These are phyloP conservation scores for Penicillium psychrofluorescens DNA, from an alignment of 495 filamentous ascomycete species.

Conservation along the genomic window DNA sequence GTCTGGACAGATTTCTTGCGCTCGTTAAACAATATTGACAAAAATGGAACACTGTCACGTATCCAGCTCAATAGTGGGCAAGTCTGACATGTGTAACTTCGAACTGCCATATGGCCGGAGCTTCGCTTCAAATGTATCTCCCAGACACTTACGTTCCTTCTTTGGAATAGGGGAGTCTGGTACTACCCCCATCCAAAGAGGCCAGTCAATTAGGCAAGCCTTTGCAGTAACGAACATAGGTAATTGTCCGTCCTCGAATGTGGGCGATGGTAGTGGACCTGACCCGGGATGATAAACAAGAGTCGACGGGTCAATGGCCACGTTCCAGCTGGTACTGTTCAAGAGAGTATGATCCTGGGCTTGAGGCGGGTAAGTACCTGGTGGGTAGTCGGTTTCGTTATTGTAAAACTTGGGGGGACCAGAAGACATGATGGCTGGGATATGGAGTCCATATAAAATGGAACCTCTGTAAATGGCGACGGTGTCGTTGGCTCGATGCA, in stretches of 20 bases:
- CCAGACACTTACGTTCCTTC: slow-evolving; percentile 29
- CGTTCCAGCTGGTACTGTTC: slow-evolving; percentile 11
- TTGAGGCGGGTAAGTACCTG: slow-evolving; percentile 4
- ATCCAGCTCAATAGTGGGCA: slow-evolving; percentile 27
- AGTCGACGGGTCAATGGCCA: slow-evolving; percentile 16
- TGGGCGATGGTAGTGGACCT: slow-evolving; percentile 30
- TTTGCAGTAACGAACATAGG: slow-evolving; percentile 38
- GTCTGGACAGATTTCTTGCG: too few relatives aligned
- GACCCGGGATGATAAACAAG: slow-evolving; percentile 7
- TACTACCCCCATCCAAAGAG: slow-evolving; percentile 34
- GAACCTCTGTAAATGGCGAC: slow-evolving; percentile 47
- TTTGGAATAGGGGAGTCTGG: slow-evolving; percentile 32
- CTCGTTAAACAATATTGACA: too few relatives aligned
- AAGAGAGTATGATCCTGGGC: slow-evolving; percentile 4
- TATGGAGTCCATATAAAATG: slow-evolving; percentile 44
- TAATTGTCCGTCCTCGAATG: slow-evolving; percentile 42
- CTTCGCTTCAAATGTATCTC: slow-evolving; percentile 30
- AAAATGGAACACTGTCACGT: too few relatives aligned
- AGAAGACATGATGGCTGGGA: slow-evolving; percentile 1
- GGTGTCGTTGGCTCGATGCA: slow-evolving; percentile 43
- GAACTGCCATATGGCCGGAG: slow-evolving; percentile 50
- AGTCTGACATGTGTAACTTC: slow-evolving; percentile 53
- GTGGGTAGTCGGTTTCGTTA: slow-evolving; percentile 2
- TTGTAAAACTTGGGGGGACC: slow-evolving; percentile 10
- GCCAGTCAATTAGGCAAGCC: slow-evolving; percentile 51